Evolutionary conservation across 2,329 filamentous ascomycete species (phyloP).

Genomic region (Aspergillus luchuensis): DNA sequence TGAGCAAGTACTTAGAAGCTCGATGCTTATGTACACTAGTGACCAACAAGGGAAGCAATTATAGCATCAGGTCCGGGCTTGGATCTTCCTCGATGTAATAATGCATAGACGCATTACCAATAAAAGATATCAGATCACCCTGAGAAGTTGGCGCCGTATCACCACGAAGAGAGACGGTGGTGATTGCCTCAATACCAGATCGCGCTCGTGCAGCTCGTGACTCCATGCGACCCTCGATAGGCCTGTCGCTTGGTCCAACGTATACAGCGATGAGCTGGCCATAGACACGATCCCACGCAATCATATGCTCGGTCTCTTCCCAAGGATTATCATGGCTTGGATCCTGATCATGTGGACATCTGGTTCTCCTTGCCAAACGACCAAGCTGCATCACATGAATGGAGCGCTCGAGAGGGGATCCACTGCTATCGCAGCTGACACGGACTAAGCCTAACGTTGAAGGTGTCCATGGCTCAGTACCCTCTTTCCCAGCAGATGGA

Average conservation of each 20-base stretch:
- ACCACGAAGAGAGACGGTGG: constrained; percentile 10
- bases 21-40: neutral
- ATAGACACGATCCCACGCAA: constrained; percentile 38
- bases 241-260: constrained; percentile 25
- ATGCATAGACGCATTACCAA: constrained; percentile 4
- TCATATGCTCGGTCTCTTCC: constrained; percentile 38
- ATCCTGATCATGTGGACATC: neutral
- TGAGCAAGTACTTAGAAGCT: neutral
- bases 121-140: neutral
- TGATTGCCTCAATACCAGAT: constrained; percentile 14
- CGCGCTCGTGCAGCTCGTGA: constrained; percentile 2
- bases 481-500: constrained; percentile 14
- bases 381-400: constrained; percentile 43
- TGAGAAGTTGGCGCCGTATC: neutral
- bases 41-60: neutral
- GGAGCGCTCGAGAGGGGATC: constrained; percentile 23
- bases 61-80: constrained; percentile 22
- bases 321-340: constrained; percentile 23
- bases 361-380: constrained; percentile 30
- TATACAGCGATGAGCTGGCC: constrained; percentile 34
- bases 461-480: constrained; percentile 19
- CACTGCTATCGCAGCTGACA: constrained; percentile 26
- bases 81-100: constrained; percentile 34
- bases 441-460: constrained; percentile 37
- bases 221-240: neutral